Evolutionary conservation across 176 grass and related monocot genomes (phyloP).

Genomic region (Thinopyrum elongatum): DNA sequence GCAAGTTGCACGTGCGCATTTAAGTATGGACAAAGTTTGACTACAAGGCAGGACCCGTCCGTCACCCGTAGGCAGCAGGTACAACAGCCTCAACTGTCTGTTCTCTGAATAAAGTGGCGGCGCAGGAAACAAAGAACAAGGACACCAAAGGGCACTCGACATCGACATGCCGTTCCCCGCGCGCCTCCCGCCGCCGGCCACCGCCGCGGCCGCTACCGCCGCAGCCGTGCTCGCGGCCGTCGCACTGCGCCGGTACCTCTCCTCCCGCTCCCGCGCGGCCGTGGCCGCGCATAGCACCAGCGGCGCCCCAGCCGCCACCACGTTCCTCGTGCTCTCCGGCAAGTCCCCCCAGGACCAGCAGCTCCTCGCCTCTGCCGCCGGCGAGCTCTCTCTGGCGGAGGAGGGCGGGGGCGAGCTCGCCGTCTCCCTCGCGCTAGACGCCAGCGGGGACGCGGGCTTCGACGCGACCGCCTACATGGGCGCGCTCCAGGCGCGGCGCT

Average conservation of each 20-base stretch:
- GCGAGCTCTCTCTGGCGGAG: background rate
- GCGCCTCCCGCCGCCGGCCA: constrained; percentile 23
- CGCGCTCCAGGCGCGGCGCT: constrained; percentile 48
- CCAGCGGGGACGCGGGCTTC: constrained; percentile 27
- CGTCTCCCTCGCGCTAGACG: constrained; percentile 36
- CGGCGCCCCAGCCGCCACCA: background rate
- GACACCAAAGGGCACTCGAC: background rate
- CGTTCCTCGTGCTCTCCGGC: constrained; percentile 51
- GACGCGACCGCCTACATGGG: constrained; percentile 54
- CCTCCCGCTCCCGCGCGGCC: background rate
- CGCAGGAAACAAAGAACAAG: constrained; percentile 18
- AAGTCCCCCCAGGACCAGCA: constrained; percentile 55
- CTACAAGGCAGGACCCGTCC: too few species aligned
- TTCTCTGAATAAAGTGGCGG: background rate
- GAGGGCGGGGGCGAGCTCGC: constrained; percentile 8
- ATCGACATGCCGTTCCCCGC: constrained; percentile 35
- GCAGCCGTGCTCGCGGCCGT: constrained; percentile 25
- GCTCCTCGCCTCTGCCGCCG: constrained; percentile 35
- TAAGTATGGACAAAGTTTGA: too few species aligned
- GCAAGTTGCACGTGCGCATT: too few species aligned
- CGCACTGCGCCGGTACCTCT: constrained; percentile 36
- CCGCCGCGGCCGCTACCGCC: constrained; percentile 3
- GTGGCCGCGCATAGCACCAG: background rate
- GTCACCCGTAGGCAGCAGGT: too few species aligned
- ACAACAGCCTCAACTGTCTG: too few species aligned